Evolutionary conservation across 495 filamentous ascomycete species (phyloP).

Genomic region (Podospora fimiseda): DNA sequence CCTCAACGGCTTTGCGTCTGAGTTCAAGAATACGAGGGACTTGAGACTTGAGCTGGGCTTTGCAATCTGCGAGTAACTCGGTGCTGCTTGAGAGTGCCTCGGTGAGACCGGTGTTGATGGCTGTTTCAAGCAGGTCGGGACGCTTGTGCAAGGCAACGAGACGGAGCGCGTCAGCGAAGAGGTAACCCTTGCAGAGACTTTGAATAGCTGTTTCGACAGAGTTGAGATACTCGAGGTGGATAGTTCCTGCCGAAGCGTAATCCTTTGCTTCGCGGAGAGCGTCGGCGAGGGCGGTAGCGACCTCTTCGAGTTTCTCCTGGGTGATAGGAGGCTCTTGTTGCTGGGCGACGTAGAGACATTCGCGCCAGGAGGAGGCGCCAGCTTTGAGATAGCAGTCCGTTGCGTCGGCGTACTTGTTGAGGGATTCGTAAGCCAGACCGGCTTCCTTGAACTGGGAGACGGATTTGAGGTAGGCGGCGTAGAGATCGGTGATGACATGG

Average conservation of each 20-base stretch:
- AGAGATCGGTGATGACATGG: slow-evolving; percentile 59
- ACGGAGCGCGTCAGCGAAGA: slow-evolving; percentile 77
- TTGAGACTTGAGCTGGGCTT: slow-evolving; percentile 72
- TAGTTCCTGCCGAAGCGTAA: slow-evolving; percentile 68
- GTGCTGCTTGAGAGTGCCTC: slow-evolving; percentile 73
- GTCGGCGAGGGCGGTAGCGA: slow-evolving; percentile 63
- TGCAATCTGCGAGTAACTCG: slow-evolving; percentile 89
- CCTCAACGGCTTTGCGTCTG: slow-evolving; percentile 66
- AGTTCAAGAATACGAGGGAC: slow-evolving; percentile 78
- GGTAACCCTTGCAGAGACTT: slow-evolving; percentile 73
- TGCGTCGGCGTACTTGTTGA: slow-evolving; percentile 63
- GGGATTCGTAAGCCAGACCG: slow-evolving; percentile 80
- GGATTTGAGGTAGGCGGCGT: slow-evolving; percentile 69
- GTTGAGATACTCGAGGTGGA: slow-evolving; percentile 72
- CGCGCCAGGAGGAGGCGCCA: slow-evolving; percentile 70
- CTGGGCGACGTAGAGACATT: slow-evolving; percentile 75
- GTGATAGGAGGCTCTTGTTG: slow-evolving; percentile 50
- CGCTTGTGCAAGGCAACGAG: slow-evolving; percentile 43
- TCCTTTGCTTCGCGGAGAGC: slow-evolving; percentile 74
- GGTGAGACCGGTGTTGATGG: slow-evolving; percentile 67
- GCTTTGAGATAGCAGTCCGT: slow-evolving; percentile 73
- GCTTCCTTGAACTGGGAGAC: slow-evolving; percentile 76
- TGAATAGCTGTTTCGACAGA: slow-evolving; percentile 61
- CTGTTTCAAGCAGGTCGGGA: slow-evolving; percentile 41
- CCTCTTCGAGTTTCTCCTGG: slow-evolving; percentile 48